A percentile compares a stretch with the other conserved stretches of the same genome.
Conservation (phyloP, 2,329 filamentous ascomycete genomes). For the Arthrobotrys sinensis region DNA sequence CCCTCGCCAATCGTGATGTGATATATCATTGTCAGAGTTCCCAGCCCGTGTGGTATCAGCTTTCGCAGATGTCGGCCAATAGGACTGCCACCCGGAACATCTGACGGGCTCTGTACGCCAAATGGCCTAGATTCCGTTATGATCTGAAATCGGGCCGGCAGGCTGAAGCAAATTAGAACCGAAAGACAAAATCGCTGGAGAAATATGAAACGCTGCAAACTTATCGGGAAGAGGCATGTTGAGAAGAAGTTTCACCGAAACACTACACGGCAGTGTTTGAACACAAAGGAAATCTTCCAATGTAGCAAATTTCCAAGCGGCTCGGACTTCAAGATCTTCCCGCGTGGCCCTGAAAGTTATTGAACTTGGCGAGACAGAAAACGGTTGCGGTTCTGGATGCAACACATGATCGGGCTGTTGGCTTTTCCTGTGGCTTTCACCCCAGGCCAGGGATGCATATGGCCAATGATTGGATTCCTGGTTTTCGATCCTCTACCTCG, state of each 20-base stretch:
- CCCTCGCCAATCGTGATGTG: slow-evolving; percentile 45
- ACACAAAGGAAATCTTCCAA: slow-evolving; percentile 18
- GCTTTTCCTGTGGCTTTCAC: slow-evolving; percentile 28
- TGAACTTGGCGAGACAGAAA: slow-evolving; percentile 28
- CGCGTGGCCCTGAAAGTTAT: slow-evolving; percentile 17
- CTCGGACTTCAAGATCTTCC: slow-evolving; percentile 16
- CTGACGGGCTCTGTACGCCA: slow-evolving; percentile 17
- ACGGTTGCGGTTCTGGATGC: slow-evolving; percentile 43
- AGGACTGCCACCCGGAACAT: slow-evolving; percentile 35
- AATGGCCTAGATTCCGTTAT: slow-evolving; percentile 19
- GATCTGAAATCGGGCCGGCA: slow-evolving; percentile 5
- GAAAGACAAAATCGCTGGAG: slow-evolving; percentile 1
- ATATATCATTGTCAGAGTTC: not conserved
- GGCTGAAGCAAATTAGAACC: not conserved
- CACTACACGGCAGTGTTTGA: slow-evolving; percentile 12
- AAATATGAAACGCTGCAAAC: slow-evolving; percentile 4
- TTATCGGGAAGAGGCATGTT: slow-evolving; percentile 26
- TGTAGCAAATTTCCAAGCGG: not conserved
- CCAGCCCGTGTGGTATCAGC: not conserved
- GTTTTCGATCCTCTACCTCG: slow-evolving; percentile 6
- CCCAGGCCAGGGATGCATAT: slow-evolving; percentile 11
- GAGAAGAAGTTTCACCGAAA: slow-evolving; percentile 10
- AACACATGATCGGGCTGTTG: slow-evolving; percentile 33
- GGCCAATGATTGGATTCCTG: slow-evolving; percentile 4
- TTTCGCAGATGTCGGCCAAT: slow-evolving; percentile 27